Percentiles rank a stretch among this genome's conserved stretches.
These are phyloP conservation scores for Gnomoniopsis sp. DNA, from an alignment of 2,329 filamentous ascomycete genomes.

Conservation along the genomic window DNA sequence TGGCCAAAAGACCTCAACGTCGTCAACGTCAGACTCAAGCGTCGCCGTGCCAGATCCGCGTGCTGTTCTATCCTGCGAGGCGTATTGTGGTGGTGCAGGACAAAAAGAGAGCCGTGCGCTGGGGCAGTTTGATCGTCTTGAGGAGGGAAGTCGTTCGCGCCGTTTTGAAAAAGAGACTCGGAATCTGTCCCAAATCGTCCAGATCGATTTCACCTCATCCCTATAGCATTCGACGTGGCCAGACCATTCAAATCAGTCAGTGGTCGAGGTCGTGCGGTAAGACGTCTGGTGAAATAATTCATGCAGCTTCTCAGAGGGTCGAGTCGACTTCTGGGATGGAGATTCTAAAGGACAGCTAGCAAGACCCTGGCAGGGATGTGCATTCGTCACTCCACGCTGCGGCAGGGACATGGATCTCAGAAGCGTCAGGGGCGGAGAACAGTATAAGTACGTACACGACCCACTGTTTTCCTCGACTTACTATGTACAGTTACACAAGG, in stretches of 20 bases:
- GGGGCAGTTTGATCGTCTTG: not conserved
- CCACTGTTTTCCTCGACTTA: not conserved
- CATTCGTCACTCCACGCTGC: slow-evolving; percentile 1
- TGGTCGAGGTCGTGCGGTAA: too few species aligned
- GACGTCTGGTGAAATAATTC: not conserved
- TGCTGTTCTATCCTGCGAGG: not conserved
- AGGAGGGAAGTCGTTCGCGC: slow-evolving; percentile 2
- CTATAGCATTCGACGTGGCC: too few species aligned
- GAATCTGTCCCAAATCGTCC: too few species aligned
- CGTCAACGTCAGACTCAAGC: not conserved
- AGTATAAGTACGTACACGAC: too few species aligned
- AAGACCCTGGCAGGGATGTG: not conserved
- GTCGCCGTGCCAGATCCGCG: not conserved
- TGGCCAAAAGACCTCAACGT: not conserved
- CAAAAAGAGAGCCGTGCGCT: slow-evolving; percentile 1
- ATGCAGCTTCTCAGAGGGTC: not conserved
- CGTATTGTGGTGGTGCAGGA: not conserved
- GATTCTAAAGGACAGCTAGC: not conserved
- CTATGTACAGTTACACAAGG: too few species aligned
- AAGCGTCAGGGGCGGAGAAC: too few species aligned
- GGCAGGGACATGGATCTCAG: not conserved
- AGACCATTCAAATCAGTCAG: not conserved
- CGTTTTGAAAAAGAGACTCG: too few species aligned
- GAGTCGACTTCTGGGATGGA: not conserved
- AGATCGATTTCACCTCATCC: too few species aligned